Base-by-base conservation (phyloP, 306 rosid species). In the Aeschynomene evenia region DNA sequence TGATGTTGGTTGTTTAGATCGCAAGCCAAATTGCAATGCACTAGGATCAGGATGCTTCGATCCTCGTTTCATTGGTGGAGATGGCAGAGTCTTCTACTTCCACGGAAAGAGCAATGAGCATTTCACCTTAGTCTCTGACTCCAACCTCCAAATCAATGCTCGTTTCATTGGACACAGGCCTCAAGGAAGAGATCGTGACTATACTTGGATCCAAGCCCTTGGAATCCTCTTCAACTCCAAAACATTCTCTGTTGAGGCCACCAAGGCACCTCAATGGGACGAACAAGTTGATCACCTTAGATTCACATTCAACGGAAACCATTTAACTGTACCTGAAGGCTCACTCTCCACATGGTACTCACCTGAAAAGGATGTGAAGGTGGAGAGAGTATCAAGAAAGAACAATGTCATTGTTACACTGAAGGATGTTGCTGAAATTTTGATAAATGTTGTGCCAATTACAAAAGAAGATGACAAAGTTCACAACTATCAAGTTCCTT, bases 21-120 rank as follows among this genome's bases (percentile, higher is more conserved):
- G 78, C 31, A 81, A 81, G 33, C 82, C 85, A 22, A 84, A 81
- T 70, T 81, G 85, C 75, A 78, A 84, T 40, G 75, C 85, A 26
- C 85, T 84, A 2, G 88, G 88, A 78, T 72, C 85, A 43, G 84
- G 84, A 60, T 81, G 84, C 53, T 63, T 61, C 26, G 88, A 81
- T 60, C 88, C 88, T 0, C 79, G 80, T 6, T 81, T 84, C 83
- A 71, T 81, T 4, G 85, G 85, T 0, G 88, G 88, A 10, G 82
- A 84, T 52, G 84, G 84, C 3, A 57, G 81, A 53, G 85, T 84
- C 14, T 84, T 81, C 75, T 81, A 81, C 33, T 81, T 81, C 80
- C 88, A 81, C 6, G 84, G 80, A 15, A 84, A 84, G 74, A 81
- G 71, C 52, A 78, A 78, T 19, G 28, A 75, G 46, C 73, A 78